Evolutionary conservation across 2,329 filamentous ascomycete species (phyloP), one percentile per base, ranked within the genome.

Genomic region (Rhinocladiella similis): DNA sequence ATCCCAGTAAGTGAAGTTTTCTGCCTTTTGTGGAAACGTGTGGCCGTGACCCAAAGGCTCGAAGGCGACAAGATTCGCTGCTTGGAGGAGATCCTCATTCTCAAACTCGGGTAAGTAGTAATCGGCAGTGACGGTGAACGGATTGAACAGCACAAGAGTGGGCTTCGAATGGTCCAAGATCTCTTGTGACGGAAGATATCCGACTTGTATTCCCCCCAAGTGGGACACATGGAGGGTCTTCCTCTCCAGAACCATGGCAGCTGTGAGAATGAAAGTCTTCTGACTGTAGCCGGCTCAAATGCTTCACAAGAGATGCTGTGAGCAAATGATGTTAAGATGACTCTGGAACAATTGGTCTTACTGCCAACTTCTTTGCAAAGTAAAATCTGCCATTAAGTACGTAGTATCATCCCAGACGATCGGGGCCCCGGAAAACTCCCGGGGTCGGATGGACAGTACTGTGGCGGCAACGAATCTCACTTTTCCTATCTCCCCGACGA

Each of bases 1-100:
- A 61, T 81, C 79, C 80, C 80, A 82, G 64, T 82, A 83, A 6
- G 79, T 83, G 63, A 73, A 83, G 42, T 80, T 71, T 55, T 78
- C 73, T 5, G 65, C 60, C 16, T 69, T 67, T 12, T 33, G 29
- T 6, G 74, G 67, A 20, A 49, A 50, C 3, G 80, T 82, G 53
- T 75, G 66, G 3, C 80, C 80, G 64, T 82, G 80, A 16, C 80
- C 80, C 13, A 82, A 72, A 4, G 77, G 72, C 65, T 83, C 80
- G 54, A 83, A 78, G 9, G 79, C 77, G 12, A 83, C 60, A 5
- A 83, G 67, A 56, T 82, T 82, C 65, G 77, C 71, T 1, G 64
- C 62, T 3, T 68, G 65, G 0, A 68, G 71, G 12, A 78, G 60
- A 3, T 65, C 50, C 6, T 60, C 25, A 47, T 74, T 70, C 10